Percentiles rank a stretch among this genome's conserved stretches.
These are phyloP conservation scores for Artemisia annua DNA, from an alignment of 129 eudicot genomes.

Conservation along the genomic window DNA sequence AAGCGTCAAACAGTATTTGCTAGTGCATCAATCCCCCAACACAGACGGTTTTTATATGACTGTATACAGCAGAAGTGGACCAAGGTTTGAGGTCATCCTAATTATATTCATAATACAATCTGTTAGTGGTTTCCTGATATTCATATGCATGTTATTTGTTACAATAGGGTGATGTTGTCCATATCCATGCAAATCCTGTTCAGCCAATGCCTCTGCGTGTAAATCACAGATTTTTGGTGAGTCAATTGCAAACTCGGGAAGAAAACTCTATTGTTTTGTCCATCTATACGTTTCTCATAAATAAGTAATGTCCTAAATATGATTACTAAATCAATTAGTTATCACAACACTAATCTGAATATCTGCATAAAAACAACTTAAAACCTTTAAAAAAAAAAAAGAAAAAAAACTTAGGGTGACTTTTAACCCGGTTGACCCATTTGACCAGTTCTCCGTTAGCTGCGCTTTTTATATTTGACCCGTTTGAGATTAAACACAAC, in stretches of 20 bases:
- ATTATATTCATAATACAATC: background rate
- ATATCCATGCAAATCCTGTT: constrained; percentile 82
- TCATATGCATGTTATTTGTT: constrained; percentile 14
- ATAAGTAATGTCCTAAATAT: no score
- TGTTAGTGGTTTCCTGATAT: constrained; percentile 13
- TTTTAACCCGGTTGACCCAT: no score
- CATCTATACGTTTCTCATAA: no score
- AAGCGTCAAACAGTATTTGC: constrained; percentile 88
- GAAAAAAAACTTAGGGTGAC: no score
- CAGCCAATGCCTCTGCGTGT: constrained; percentile 89
- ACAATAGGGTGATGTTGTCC: constrained; percentile 72
- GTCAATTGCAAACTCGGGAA: constrained; percentile 24
- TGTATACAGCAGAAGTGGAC: constrained; percentile 98
- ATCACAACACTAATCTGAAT: no score
- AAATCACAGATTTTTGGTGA: constrained; percentile 76
- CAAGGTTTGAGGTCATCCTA: constrained; percentile 54
- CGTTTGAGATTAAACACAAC: no score
- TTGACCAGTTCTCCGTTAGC: no score
- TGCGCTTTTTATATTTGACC: no score
- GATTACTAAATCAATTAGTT: no score
- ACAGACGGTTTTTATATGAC: constrained; percentile 72
- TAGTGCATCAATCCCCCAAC: constrained; percentile 97
- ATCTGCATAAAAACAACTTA: no score
- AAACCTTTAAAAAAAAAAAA: no score
- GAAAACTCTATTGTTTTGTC: background rate